Evolutionary conservation across 2,329 filamentous ascomycete genomes (phyloP).

Genomic region (Beauveria sp.): DNA sequence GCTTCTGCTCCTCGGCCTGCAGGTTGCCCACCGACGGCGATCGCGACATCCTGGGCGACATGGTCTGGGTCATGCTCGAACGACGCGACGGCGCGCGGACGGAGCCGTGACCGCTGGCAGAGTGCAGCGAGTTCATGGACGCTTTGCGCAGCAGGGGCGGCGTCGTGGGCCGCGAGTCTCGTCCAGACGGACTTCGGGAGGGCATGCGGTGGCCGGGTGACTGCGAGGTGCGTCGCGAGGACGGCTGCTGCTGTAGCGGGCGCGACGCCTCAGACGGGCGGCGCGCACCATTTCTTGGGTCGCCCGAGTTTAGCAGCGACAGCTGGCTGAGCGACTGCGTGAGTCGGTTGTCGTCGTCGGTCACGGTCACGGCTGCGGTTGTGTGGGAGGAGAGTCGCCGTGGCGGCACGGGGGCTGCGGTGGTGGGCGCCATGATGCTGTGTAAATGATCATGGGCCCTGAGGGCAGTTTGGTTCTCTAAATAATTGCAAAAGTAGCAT

Average conservation of each 20-base stretch:
- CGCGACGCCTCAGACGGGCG: constrained; percentile 23
- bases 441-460: constrained; percentile 1
- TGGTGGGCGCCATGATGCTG: constrained; percentile 20
- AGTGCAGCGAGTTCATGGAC: constrained; percentile 50
- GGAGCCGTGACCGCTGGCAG: constrained; percentile 33
- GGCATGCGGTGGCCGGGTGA: constrained; percentile 29
- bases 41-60: constrained; percentile 33
- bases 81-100: constrained; percentile 37
- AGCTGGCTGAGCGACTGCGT: constrained; percentile 38
- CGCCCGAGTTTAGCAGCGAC: constrained; percentile 29
- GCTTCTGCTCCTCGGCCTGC: constrained; percentile 26
- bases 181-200: constrained; percentile 36
- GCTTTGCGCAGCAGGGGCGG: constrained; percentile 48
- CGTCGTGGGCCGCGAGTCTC: constrained; percentile 39
- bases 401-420: constrained; percentile 21
- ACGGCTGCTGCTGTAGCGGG: constrained; percentile 30
- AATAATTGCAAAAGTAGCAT: not conserved
- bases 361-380: not conserved
- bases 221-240: constrained; percentile 28
- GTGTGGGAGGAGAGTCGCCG: constrained; percentile 27
- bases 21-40: constrained; percentile 25
- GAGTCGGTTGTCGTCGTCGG: constrained; percentile 27
- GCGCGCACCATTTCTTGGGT: constrained; percentile 17
- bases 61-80: constrained; percentile 38
- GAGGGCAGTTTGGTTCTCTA: not conserved